Conservation (phyloP, 805 yeast genomes). For the Ogataea ramenticola region DNA sequence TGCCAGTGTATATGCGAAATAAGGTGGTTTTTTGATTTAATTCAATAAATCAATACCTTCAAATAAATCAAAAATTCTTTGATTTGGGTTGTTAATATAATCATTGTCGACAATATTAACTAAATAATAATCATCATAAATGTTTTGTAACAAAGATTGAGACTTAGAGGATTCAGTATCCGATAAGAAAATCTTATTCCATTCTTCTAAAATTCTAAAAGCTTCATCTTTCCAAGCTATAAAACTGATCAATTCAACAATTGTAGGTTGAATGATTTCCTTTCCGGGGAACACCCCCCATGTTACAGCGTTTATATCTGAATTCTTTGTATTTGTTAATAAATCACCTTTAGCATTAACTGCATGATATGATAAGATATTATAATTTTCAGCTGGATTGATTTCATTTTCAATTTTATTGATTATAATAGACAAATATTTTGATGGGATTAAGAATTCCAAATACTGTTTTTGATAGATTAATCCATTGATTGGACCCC, state of each 20-base stretch:
- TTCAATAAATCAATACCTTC: slow-evolving; percentile 18
- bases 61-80: slow-evolving; percentile 50
- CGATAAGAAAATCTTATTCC: slow-evolving; percentile 50
- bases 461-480: slow-evolving; percentile 92
- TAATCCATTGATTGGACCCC: slow-evolving; percentile 94
- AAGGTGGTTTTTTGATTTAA: background rate
- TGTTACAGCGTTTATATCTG: slow-evolving; percentile 88
- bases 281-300: slow-evolving; percentile 98
- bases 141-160: slow-evolving; percentile 33
- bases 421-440: slow-evolving; percentile 33
- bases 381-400: slow-evolving; percentile 31
- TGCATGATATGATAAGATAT: slow-evolving; percentile 69
- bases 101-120: slow-evolving; percentile 91
- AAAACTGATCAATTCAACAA: slow-evolving; percentile 86
- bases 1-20: slow-evolving; percentile 1
- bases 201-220: slow-evolving; percentile 71
- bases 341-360: slow-evolving; percentile 54
- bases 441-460: slow-evolving; percentile 72
- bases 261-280: slow-evolving; percentile 92
- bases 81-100: slow-evolving; percentile 42
- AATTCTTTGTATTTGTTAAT: slow-evolving; percentile 61
- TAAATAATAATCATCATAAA: slow-evolving; percentile 58
- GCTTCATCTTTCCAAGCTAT: slow-evolving; percentile 98
- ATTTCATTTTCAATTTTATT: slow-evolving; percentile 32
- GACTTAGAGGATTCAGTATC: slow-evolving; percentile 21